Conservation (phyloP, 441 rosid genomes). For the Daphne laureola region DNA sequence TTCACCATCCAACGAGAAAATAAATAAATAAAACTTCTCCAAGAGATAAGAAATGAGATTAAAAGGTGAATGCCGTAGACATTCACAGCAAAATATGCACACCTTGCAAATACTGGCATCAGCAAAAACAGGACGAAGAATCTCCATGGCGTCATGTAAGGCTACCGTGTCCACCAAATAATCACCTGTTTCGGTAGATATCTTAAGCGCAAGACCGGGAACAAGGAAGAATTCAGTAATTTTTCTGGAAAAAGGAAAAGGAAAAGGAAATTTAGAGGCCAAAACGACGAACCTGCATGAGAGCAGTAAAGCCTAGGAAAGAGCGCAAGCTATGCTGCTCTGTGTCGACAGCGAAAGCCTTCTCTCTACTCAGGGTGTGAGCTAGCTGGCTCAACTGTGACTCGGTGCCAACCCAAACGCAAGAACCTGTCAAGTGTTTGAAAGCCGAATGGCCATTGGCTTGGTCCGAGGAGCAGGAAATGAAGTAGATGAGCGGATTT, state of each 20-base stretch:
- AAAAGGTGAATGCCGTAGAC: no score
- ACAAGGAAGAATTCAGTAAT: not conserved
- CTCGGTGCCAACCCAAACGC: slow-evolving; percentile 69
- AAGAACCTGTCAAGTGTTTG: slow-evolving; percentile 33
- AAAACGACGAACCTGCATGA: slow-evolving; percentile 51
- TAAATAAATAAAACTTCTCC: no score
- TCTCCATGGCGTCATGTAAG: slow-evolving; percentile 67
- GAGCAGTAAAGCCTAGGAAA: slow-evolving; percentile 85
- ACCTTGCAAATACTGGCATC: slow-evolving; percentile 87
- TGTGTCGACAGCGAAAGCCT: slow-evolving; percentile 71
- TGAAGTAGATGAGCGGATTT: slow-evolving; percentile 33
- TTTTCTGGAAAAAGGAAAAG: not conserved
- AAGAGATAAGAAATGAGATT: no score
- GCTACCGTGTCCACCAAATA: slow-evolving; percentile 77
- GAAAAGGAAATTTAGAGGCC: not conserved
- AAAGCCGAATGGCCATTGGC: slow-evolving; percentile 20
- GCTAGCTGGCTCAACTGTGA: slow-evolving; percentile 55
- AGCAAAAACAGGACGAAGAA: slow-evolving; percentile 66
- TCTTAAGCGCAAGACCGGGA: slow-evolving; percentile 25
- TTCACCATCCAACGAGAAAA: no score
- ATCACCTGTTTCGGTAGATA: slow-evolving; percentile 57
- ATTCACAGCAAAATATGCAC: not conserved
- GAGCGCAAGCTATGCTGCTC: slow-evolving; percentile 88
- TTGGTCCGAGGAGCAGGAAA: slow-evolving; percentile 4
- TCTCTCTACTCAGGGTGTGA: slow-evolving; percentile 39